Percentiles rank a stretch among this genome's conserved stretches.
These are phyloP conservation scores for Chenopodium album DNA, from an alignment of 148 eudicot species.

Conservation along the genomic window DNA sequence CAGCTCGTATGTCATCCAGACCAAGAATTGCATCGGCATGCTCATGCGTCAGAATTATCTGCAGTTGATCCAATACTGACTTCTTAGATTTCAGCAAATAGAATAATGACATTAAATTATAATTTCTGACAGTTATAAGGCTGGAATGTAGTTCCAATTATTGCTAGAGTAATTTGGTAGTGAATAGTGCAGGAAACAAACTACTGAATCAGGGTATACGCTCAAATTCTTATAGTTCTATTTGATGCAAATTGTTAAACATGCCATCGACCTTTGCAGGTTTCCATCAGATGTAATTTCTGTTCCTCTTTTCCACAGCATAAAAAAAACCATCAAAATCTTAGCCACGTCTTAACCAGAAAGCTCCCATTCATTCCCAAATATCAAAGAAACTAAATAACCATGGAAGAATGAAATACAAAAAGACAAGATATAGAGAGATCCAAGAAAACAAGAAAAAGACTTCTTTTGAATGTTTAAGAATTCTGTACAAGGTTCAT, in stretches of 20 bases:
- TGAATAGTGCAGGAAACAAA: not conserved
- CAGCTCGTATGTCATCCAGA: conserved; percentile 83
- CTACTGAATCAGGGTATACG: not conserved
- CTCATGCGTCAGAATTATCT: conserved; percentile 94
- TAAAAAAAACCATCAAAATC: not conserved
- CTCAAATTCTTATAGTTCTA: not conserved
- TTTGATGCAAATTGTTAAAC: not conserved
- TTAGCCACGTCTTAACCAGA: conserved; percentile 1
- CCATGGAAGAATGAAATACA: not conserved
- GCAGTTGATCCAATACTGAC: conserved; percentile 31
- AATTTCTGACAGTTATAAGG: not conserved
- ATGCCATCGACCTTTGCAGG: not conserved
- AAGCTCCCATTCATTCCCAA: not conserved
- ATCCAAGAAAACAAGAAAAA: not conserved
- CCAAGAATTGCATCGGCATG: conserved; percentile 99
- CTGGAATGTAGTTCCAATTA: not conserved
- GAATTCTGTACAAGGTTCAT: not conserved
- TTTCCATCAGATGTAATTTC: not conserved
- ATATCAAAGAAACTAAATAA: not conserved
- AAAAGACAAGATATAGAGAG: not conserved
- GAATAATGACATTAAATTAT: not conserved
- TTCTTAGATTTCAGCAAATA: conserved; percentile 5
- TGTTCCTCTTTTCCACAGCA: not conserved
- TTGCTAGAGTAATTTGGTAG: not conserved
- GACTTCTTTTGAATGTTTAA: not conserved